Evolutionary conservation across 441 rosid species (phyloP).

Genomic region (Populus trichocarpa): DNA sequence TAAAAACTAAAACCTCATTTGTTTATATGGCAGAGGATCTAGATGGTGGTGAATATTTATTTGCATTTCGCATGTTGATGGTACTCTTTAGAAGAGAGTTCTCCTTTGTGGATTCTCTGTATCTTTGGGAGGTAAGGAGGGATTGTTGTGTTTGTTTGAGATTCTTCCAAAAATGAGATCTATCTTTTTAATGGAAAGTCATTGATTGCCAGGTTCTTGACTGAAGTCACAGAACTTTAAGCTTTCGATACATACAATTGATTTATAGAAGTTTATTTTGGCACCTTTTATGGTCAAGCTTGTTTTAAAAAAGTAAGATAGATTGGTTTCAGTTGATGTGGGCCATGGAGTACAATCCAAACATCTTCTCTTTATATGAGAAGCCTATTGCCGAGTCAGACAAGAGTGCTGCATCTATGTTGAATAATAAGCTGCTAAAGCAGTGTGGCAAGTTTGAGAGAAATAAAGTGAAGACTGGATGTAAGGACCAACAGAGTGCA

Average conservation of each 20-base stretch:
- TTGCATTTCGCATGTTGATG: conserved; percentile 97
- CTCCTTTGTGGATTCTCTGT: conserved; percentile 76
- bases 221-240: conserved; percentile 4
- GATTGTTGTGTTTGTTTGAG: neutral
- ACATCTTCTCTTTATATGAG: conserved; percentile 56
- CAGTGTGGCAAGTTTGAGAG: conserved; percentile 83
- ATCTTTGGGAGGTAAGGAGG: conserved; percentile 93
- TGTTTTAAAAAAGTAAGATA: conserved; percentile 29
- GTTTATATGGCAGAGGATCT: conserved; percentile 64
- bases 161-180: conserved; percentile 1
- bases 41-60: conserved; percentile 88
- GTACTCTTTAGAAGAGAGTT: conserved; percentile 96
- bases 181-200: conserved; percentile 7
- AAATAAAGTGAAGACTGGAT: conserved; percentile 48
- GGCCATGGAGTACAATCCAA: conserved; percentile 98
- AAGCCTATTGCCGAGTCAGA: conserved; percentile 26
- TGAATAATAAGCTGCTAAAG: conserved; percentile 49
- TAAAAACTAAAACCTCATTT: conserved; percentile 15
- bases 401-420: conserved; percentile 13
- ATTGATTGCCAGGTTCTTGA: conserved; percentile 1
- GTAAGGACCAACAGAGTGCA: conserved; percentile 39
- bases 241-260: neutral
- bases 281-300: neutral
- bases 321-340: conserved; percentile 77
- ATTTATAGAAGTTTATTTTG: conserved; percentile 1